Base-by-base conservation (phyloP, 176 grass and related monocot species). In the Avena sativa region DNA sequence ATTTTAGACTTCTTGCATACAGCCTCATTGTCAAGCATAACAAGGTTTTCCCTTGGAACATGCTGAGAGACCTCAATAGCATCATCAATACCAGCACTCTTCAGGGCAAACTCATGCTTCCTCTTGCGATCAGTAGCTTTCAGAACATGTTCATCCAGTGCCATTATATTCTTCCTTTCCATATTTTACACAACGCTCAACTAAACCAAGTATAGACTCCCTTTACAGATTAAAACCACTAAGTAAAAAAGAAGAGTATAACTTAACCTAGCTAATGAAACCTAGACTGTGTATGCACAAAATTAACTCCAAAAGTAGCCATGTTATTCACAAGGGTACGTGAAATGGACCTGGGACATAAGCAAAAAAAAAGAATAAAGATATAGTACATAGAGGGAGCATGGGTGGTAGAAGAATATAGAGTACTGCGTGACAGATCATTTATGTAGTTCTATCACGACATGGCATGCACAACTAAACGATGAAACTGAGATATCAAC, bases 81-180 rank as follows among this genome's bases (percentile, higher is more conserved):
- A 70, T 70, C 64, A 75, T 71, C 63, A 57, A 77, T 84, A 55
- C 74, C 64, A 87, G 84, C 48, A 63, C 8, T 63, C 71, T 85
- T 56, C 20, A 47, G 7, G 82, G 71, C 49, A 80, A 20, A 43
- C 23, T 80, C 73, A 23, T 72, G 89, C 60, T 93, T 95, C 74
- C 91, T 78, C 76, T 95, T 95, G 47, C 75, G 83, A 82, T 55
- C 12, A 78, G 25, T 65, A 51, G 51, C 47, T 48, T 81, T 78
- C 30, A 65, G 76, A 43, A 67, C 66, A 83, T 81, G 83, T 26
- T 87, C 89, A 92, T 79, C 86, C 88, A 75, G 86, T 62, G 69
- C 57, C 81, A 75, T 89, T 85, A 21, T 71, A 71, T 89, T 87
- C 86, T 30, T 92, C 81, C 4, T 84, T 80, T 89, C 93, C 93